phyloP scores from a whole-genome alignment of 2,329 filamentous ascomycete species.

The Capronia americana region DNA sequence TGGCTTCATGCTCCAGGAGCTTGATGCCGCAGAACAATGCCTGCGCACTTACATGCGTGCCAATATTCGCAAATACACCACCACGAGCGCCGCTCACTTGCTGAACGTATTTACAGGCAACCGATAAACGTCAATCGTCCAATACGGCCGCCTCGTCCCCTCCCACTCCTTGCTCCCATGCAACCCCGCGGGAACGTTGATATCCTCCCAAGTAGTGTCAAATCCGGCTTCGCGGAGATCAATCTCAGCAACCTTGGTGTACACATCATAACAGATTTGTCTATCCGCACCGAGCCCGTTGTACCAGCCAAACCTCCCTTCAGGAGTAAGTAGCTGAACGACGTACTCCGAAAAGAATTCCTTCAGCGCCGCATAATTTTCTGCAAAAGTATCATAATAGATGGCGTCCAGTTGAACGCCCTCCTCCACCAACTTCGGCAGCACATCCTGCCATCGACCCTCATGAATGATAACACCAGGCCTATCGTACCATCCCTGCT shows the following conservation, averaged over 20 bases:
- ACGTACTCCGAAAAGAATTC: constrained; percentile 21
- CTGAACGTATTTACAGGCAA: constrained; percentile 18
- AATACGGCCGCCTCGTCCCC: constrained; percentile 19
- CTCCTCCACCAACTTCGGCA: constrained; percentile 9
- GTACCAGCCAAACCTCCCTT: constrained; percentile 16
- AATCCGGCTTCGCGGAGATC: constrained; percentile 15
- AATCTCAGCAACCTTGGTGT: constrained; percentile 21
- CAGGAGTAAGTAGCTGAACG: constrained; percentile 9
- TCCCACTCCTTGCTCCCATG: constrained; percentile 20
- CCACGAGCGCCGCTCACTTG: neutral
- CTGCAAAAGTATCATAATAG: constrained; percentile 21
- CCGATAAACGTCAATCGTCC: constrained; percentile 20
- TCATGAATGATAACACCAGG: constrained; percentile 16
- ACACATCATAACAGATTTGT: constrained; percentile 21
- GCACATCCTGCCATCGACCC: constrained; percentile 19
- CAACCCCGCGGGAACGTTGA: constrained; percentile 2
- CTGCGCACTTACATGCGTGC: too few species aligned
- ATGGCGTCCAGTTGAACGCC: constrained; percentile 15
- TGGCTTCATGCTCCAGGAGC: too few species aligned
- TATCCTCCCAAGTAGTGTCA: constrained; percentile 16
- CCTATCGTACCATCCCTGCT: constrained; percentile 18
- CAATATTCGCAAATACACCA: neutral
- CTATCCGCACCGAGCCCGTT: constrained; percentile 19
- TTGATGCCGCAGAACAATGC: too few species aligned
- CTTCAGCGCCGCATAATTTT: constrained; percentile 15